Conservation (phyloP, 2,329 filamentous ascomycete species). For the Venturia nashicola region DNA sequence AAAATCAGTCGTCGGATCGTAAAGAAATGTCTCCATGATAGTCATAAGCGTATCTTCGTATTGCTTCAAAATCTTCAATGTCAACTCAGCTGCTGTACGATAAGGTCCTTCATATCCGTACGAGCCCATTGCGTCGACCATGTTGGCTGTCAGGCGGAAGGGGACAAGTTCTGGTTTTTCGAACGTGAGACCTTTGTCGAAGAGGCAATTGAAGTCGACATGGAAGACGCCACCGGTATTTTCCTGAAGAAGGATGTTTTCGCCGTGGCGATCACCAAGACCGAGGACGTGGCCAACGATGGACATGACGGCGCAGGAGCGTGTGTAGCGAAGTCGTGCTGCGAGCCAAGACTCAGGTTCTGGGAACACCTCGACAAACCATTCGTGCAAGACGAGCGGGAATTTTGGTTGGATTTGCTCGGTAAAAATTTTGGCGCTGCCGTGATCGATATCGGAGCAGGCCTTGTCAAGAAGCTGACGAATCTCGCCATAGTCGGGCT, state of each 20-base stretch:
- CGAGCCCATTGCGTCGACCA: constrained; percentile 93
- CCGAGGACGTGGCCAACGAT: constrained; percentile 94
- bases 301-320: constrained; percentile 97
- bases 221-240: constrained; percentile 89
- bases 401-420: constrained; percentile 54
- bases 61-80: constrained; percentile 68
- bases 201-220: constrained; percentile 98
- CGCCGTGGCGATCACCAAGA: constrained; percentile 87
- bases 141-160: constrained; percentile 95
- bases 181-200: constrained; percentile 94
- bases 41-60: constrained; percentile 97
- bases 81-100: constrained; percentile 79
- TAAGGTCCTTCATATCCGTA: constrained; percentile 90
- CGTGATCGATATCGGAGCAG: constrained; percentile 48
- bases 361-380: constrained; percentile 93
- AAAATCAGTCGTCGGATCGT: constrained; percentile 91
- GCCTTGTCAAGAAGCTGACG: constrained; percentile 49
- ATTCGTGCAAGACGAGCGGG: constrained; percentile 74
- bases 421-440: constrained; percentile 50
- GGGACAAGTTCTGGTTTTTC: constrained; percentile 89
- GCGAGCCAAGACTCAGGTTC: constrained; percentile 88
- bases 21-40: constrained; percentile 90
- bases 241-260: constrained; percentile 93
- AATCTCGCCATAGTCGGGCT: constrained; percentile 56
- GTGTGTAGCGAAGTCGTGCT: constrained; percentile 77